These are phyloP conservation scores for Cucurbita argyrosperma DNA, from an alignment of 306 rosid genomes.

Conservation along the genomic window DNA sequence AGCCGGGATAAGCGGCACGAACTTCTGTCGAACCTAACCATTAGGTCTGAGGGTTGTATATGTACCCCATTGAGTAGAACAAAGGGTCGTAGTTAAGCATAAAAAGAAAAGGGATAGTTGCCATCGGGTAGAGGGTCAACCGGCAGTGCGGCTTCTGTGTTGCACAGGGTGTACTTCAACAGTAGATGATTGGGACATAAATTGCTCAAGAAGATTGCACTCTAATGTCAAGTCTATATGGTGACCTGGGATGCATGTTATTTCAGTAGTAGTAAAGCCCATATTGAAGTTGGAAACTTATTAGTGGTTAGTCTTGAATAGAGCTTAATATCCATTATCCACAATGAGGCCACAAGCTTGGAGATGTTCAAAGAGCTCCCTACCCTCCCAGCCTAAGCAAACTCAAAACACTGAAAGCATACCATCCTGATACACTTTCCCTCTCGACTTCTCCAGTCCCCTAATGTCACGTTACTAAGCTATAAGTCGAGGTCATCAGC, in stretches of 20 bases:
- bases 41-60: too few relatives aligned
- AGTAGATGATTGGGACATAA: not conserved
- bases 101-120: too few relatives aligned
- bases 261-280: not conserved
- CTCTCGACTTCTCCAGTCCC: not conserved
- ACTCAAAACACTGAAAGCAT: not conserved
- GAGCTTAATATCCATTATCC: not conserved
- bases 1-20: too few relatives aligned
- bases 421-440: not conserved
- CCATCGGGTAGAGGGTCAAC: too few relatives aligned
- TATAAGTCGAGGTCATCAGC: not conserved
- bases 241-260: not conserved
- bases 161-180: not conserved
- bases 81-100: too few relatives aligned
- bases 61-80: too few relatives aligned
- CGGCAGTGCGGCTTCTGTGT: not conserved
- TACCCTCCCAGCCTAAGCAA: not conserved
- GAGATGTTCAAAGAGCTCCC: not conserved
- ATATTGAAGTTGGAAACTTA: not conserved
- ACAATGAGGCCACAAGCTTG: not conserved
- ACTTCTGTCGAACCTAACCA: too few relatives aligned
- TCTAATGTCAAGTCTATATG: not conserved
- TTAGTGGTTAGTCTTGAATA: not conserved
- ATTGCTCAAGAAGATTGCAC: not conserved
- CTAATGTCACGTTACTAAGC: not conserved